Base-by-base conservation (phyloP, 176 grass and related monocot species). In the Tillandsia leiboldiana region DNA sequence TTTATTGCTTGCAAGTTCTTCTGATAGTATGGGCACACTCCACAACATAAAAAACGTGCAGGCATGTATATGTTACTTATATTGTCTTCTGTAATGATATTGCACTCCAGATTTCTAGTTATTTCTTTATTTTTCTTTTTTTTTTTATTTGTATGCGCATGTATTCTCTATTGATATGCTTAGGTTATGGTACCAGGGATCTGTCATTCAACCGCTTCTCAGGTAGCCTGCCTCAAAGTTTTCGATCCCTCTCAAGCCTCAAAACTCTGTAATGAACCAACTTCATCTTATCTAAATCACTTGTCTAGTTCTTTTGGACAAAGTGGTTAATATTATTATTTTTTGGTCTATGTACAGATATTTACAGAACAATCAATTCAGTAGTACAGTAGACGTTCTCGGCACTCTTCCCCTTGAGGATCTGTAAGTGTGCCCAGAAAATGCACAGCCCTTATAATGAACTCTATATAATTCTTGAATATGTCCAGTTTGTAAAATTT, bases 331-430 rank as follows among this genome's bases (percentile, higher is more conserved):
- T 51, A 72, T 49, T 70, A 68, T 51, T 64, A 29, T 23, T 12
- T 23, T 53, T 53, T 79, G 22, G 53, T 2, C 63, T 9, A n/a
- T 82, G 33, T 79, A 24, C 81, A 99, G 94, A 67, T 69, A 96
- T 80, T 15, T 96, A 66, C 88, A 96, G 86, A 87, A 73, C 67
- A 96, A 96, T 83, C 92, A 91, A 66, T 87, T 96, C 70, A 86
- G 72, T 75, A 83, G 85, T 70, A 64, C 77, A 66, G 73, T 96
- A 49, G 70, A 91, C 70, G 75, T 87, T 76, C 73, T 96, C 28
- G 79, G 73, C 22, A 84, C 81, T 75, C 83, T 96, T 78, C 65
- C 72, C 80, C 83, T 96, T 11, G 75, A 87, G 62, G 83, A 96
- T 81, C 73, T 91, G 88, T 91, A 87, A 91, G 86, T 87, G 71